Evolutionary conservation across 768 basidiomycete genomes (phyloP), one percentile per base, ranked within the genome.

Genomic region (Bullera alba): DNA sequence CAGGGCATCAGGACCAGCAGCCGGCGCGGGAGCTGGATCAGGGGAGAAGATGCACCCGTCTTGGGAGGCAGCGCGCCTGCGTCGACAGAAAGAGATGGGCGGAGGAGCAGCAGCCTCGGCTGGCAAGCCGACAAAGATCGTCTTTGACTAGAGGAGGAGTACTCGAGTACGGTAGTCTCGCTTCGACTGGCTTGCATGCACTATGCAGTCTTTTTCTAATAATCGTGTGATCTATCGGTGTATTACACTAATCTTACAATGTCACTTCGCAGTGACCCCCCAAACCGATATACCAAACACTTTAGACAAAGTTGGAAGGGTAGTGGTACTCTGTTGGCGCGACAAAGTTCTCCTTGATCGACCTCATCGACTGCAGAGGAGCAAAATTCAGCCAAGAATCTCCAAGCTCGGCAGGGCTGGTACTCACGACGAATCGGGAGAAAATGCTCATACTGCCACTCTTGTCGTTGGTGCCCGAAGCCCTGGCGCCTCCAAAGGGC

Each of bases 281-380:
- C 8, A 28, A 45, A 12, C 16, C 26, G 43, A 45, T 14, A 34
- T 10, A 10, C 32, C 8, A 37, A 21, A 41, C 39, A 39, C 23
- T 51, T 47, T 69, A 90, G 36, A 80, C 75, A 58, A 89, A 63
- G 75, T 99, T 97, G 32, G 85, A 88, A 19, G 91, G 90, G 74
- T 99, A 99, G 6, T 72, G 65, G 75, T 85, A 86, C 35, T 84
- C 81, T 58, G 86, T 82, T 61, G 91, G 72, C 7, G 80, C 82
- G 34, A 92, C 81, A 65, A 97, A 96, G 70, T 85, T 91, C 77
- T 99, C 95, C 79, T 99, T 99, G 78, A 99, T 90, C 61, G 84
- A 89, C 68, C 95, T 79, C 45, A 87, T 83, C 83, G 53, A 93
- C 81, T 73, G 26, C n/a, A 36, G 46, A 46, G 46, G 29, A 53